These are phyloP conservation scores for Astrephomene gubernaculifera DNA, from an alignment of 139 green algal genomes.

Conservation along the genomic window DNA sequence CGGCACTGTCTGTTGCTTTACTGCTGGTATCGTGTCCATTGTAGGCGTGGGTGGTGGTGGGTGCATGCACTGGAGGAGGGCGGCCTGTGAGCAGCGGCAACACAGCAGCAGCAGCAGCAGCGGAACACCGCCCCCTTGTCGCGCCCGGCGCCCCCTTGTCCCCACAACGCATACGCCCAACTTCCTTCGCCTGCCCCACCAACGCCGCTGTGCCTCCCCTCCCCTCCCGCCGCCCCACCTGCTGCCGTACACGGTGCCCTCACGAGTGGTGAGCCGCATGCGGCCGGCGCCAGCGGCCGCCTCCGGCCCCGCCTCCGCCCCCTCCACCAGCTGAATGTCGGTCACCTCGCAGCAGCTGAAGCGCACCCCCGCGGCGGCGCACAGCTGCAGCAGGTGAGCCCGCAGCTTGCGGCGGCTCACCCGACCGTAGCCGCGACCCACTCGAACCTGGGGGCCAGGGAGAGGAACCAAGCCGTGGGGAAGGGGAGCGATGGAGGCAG, in stretches of 20 bases:
- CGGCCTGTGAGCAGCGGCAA: too few relatives aligned
- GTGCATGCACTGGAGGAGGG: too few relatives aligned
- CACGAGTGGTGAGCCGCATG: conserved; percentile 14
- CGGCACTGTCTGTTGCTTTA: too few relatives aligned
- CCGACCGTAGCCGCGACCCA: conserved; percentile 74
- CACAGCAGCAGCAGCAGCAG: too few relatives aligned
- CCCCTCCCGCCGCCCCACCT: neutral
- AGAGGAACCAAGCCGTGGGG: too few relatives aligned
- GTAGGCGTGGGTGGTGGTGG: too few relatives aligned
- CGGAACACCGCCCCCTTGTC: neutral
- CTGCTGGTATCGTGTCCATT: too few relatives aligned
- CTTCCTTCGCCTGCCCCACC: neutral
- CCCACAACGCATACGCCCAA: neutral
- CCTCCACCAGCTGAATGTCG: conserved; percentile 49
- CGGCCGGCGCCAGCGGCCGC: too few relatives aligned
- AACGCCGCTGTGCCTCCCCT: neutral
- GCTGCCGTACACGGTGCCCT: conserved; percentile 6
- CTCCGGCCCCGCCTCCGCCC: conserved; percentile 1
- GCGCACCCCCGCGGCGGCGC: conserved; percentile 38
- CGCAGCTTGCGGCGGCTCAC: conserved; percentile 76
- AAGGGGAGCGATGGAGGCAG: neutral
- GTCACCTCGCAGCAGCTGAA: conserved; percentile 72
- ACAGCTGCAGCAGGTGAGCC: conserved; percentile 59
- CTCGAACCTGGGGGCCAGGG: conserved; percentile 51
- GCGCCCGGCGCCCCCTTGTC: neutral